Evolutionary conservation across 2,329 filamentous ascomycete genomes (phyloP), one percentile per base, ranked within the genome.

Genomic region (Alternaria sp.): DNA sequence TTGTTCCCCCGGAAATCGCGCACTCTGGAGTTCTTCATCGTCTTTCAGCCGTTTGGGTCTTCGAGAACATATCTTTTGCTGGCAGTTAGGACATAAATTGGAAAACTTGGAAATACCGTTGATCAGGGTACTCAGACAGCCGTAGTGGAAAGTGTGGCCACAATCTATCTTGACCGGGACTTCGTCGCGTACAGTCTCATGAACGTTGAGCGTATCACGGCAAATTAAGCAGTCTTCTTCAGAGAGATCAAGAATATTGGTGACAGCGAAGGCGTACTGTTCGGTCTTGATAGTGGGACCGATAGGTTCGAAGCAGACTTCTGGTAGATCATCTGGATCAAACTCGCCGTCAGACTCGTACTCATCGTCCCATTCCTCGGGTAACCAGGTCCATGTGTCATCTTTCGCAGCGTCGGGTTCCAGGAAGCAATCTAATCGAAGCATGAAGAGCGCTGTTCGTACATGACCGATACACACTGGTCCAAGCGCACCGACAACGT

Each of bases 271-370:
- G 14, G 22, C 48, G 16, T 51, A 6, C 18, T 51, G 11, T 39
- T 51, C 16, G 8, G 18, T 14, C 34, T 30, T 39, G 32, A 51
- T 34, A 22, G 18, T 7, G 7, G 48, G 34, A 0, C 48, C n/a
- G 3, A 51, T 20, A 26, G 47, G 32, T n/a, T 51, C 12, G 32
- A 51, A 51, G 32, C 32, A 51, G 47, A 51, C 32, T n/a, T 51
- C 20, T 24, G 18, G 30, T 3, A 36, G 18, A 24, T 51, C 32
- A 38, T 51, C 47, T 32, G 8, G 18, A 8, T 38, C 47, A 12
- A 36, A 7, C 9, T 51, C 8, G 14, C 22, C n/a, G 12, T 39
- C 47, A 14, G 16, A 3, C 14, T 51, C 32, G 8, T 39, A 22
- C 18, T 38, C 32, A 14, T 26, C 14, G 22, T 22, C 18, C n/a